phyloP scores from a whole-genome alignment of 352 stramenopile species.

The Albugo laibachii region DNA sequence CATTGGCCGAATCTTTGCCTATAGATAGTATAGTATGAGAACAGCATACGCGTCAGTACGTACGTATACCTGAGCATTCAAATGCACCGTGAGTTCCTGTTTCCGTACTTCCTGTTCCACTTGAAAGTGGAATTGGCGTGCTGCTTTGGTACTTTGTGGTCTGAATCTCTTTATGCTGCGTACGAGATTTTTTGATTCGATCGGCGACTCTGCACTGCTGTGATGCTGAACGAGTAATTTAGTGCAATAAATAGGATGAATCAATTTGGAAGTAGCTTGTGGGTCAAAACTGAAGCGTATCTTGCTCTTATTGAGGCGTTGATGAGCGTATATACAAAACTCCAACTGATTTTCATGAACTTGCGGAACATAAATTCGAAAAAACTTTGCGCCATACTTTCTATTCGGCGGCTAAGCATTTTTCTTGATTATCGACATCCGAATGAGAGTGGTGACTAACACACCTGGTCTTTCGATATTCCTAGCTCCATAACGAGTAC shows the following conservation, averaged over 20 bases:
- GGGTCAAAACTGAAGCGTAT: conserved; percentile 60
- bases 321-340: conserved; percentile 58
- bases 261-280: conserved; percentile 33
- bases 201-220: conserved; percentile 13
- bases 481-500: conserved; percentile 54
- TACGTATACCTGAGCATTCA: conserved; percentile 23
- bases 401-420: conserved; percentile 6
- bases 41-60: neutral
- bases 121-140: conserved; percentile 20
- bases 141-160: too few species aligned
- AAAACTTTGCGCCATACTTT: conserved; percentile 47
- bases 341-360: conserved; percentile 45
- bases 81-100: conserved; percentile 36
- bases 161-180: conserved; percentile 2
- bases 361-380: conserved; percentile 54
- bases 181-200: conserved; percentile 12
- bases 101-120: conserved; percentile 58
- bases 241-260: conserved; percentile 31
- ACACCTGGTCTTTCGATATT: neutral
- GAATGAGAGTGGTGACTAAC: neutral
- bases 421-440: neutral
- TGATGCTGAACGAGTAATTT: conserved; percentile 29
- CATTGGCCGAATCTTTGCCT: too few species aligned
- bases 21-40: neutral
- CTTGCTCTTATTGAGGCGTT: conserved; percentile 52